Evolutionary conservation across 805 yeast genomes (phyloP), one percentile per base, ranked within the genome.

Genomic region (Komagataella pastoris): DNA sequence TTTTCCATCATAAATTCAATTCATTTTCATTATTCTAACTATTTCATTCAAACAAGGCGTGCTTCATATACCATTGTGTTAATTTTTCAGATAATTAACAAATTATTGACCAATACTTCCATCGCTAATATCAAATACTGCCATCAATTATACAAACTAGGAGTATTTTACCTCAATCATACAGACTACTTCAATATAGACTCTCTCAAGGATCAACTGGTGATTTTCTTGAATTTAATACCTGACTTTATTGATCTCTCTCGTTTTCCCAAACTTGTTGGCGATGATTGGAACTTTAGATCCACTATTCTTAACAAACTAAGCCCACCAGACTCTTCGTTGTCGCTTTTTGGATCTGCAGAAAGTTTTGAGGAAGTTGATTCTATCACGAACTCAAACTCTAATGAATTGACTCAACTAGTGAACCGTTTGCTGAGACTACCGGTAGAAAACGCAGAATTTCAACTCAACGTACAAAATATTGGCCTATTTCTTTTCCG

Each of bases 51-150:
- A 6, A 52, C 47, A 46, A 60, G 59, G 51, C 58, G 58, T 24
- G 68, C 63, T 48, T 53, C 64, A 3, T 58, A 57, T 40, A 51
- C 59, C 7, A 50, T 63, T 7, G 60, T 69, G 6, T 44, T 58
- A 2, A 58, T 72, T 1, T 59, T 81, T 47, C 68, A 69, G 50
- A 61, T 81, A 14, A 61, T 76, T 17, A 81, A 81, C 58, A 70
- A 68, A 43, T 56, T 73, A 3, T 56, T 81, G 6, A 55, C 74
- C 0, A 62, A 67, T n/a, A 59, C 73, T 3, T 67, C 77, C 2
- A 70, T 75, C 0, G 60, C 67, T 3, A 69, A 77, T 56, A 58
- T 74, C 6, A 51, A 59, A 3, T 58, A 68, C 18, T 69, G 76
- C 3, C 57, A 72, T 54, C 56, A 58, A 17, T 55, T 80, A 3